A percentile compares a stretch with the other conserved stretches of the same genome.
These are phyloP conservation scores for Trametes hirsuta DNA, from an alignment of 1,284 basidiomycete genomes.

Conservation along the genomic window DNA sequence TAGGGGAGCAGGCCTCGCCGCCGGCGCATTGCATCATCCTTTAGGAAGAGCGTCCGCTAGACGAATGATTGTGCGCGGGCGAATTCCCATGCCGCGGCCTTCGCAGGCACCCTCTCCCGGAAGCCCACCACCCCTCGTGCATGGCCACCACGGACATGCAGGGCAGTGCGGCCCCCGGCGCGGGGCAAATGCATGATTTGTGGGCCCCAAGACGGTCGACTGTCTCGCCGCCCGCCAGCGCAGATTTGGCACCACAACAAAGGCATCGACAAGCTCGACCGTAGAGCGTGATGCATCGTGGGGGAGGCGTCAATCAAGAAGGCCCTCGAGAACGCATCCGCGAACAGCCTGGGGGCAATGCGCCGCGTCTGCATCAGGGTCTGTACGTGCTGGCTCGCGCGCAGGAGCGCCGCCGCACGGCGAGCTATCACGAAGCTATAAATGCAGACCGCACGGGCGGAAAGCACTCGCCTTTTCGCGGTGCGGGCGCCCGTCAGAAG, in stretches of 20 bases:
- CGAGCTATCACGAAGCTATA: slow-evolving; percentile 2
- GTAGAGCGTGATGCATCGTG: neutral
- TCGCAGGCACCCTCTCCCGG: slow-evolving; percentile 7
- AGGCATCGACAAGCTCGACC: neutral
- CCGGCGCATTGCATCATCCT: neutral
- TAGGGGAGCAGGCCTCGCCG: slow-evolving; percentile 11
- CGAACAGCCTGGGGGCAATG: slow-evolving; percentile 1
- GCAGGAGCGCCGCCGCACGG: neutral
- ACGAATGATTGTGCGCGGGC: slow-evolving; percentile 11
- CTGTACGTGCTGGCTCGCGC: neutral
- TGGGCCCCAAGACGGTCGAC: too few species aligned
- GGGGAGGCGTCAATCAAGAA: slow-evolving; percentile 13
- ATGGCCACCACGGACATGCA: neutral
- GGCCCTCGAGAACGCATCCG: neutral
- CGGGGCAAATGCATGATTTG: neutral
- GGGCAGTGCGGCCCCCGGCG: slow-evolving; percentile 3
- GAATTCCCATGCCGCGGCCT: slow-evolving; percentile 16
- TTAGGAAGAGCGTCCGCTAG: slow-evolving; percentile 3
- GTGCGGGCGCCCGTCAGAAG: slow-evolving; percentile 20
- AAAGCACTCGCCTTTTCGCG: slow-evolving; percentile 13
- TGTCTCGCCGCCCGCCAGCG: too few species aligned
- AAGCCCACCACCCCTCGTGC: neutral
- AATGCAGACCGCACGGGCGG: slow-evolving; percentile 9
- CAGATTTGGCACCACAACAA: neutral
- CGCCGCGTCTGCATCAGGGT: neutral